These are phyloP conservation scores for Colletotrichum viniferum DNA, from an alignment of 2,329 filamentous ascomycete genomes.

Conservation along the genomic window DNA sequence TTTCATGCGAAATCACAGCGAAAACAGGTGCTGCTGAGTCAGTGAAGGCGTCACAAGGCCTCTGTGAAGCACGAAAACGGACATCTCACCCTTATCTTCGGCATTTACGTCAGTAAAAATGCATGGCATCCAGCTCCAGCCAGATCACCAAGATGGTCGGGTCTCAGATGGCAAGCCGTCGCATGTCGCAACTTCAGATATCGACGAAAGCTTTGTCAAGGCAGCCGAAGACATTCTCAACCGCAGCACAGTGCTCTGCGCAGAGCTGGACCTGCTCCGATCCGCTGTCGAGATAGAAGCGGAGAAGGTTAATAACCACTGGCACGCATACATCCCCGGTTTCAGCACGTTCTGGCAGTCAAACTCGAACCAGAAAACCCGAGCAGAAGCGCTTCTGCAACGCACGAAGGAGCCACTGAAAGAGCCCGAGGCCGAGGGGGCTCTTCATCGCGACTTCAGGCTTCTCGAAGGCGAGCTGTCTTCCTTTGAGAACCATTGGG, in stretches of 20 bases:
- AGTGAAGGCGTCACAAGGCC: background rate
- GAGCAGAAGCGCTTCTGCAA: background rate
- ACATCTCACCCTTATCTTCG: background rate
- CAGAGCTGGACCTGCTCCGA: background rate
- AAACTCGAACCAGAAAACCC: background rate
- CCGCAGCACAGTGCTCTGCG: background rate
- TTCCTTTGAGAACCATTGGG: constrained; percentile 12
- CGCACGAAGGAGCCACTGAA: background rate
- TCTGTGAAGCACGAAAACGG: background rate
- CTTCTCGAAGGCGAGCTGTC: constrained; percentile 3
- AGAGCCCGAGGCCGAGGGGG: background rate
- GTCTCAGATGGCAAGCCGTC: background rate
- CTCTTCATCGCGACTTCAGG: background rate
- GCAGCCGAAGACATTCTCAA: background rate
- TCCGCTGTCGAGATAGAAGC: background rate
- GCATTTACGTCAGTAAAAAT: background rate
- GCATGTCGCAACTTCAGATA: too few relatives aligned
- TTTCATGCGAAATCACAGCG: background rate
- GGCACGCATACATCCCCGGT: constrained; percentile 12
- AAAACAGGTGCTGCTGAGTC: background rate
- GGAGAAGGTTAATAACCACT: background rate
- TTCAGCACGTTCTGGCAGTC: constrained; percentile 15
- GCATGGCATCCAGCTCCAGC: background rate
- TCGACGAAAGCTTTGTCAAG: background rate
- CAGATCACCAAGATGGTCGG: background rate